These are phyloP conservation scores for Dictyostelium purpureum DNA, from an alignment of 78 protist species.

Conservation along the genomic window DNA sequence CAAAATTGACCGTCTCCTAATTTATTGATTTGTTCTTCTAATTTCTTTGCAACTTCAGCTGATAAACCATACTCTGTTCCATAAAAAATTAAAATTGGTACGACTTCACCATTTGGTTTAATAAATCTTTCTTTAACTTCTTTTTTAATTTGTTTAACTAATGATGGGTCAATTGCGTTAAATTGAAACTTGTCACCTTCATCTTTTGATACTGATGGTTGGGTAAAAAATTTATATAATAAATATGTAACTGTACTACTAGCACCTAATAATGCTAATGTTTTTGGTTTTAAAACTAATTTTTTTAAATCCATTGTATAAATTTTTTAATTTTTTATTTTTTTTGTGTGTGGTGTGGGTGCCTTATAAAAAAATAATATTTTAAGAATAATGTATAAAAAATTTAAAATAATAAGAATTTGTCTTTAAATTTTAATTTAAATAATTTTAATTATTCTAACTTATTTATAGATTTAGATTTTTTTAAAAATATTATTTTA, in stretches of 20 bases:
- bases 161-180: not conserved
- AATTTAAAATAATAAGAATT: too few relatives aligned
- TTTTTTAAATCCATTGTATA: not conserved
- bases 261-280: conserved; percentile 51
- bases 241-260: conserved; percentile 12
- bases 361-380: too few relatives aligned
- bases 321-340: not conserved
- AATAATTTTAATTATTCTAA: too few relatives aligned
- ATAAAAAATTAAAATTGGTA: conserved; percentile 23
- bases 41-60: conserved; percentile 35
- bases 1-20: not conserved
- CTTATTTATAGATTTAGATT: too few relatives aligned
- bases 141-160: not conserved
- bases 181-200: conserved; percentile 45
- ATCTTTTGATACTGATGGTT: not conserved
- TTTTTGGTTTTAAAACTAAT: conserved; percentile 16
- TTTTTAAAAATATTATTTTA: too few relatives aligned
- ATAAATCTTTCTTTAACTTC: conserved; percentile 52
- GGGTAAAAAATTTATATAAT: conserved; percentile 39
- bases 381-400: too few relatives aligned
- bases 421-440: too few relatives aligned
- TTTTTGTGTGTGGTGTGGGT: too few relatives aligned
- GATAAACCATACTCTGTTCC: conserved; percentile 64
- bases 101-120: not conserved
- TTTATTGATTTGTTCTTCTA: conserved; percentile 22